These are phyloP conservation scores for Trametes villosa DNA, from an alignment of 768 basidiomycete genomes.

Conservation along the genomic window DNA sequence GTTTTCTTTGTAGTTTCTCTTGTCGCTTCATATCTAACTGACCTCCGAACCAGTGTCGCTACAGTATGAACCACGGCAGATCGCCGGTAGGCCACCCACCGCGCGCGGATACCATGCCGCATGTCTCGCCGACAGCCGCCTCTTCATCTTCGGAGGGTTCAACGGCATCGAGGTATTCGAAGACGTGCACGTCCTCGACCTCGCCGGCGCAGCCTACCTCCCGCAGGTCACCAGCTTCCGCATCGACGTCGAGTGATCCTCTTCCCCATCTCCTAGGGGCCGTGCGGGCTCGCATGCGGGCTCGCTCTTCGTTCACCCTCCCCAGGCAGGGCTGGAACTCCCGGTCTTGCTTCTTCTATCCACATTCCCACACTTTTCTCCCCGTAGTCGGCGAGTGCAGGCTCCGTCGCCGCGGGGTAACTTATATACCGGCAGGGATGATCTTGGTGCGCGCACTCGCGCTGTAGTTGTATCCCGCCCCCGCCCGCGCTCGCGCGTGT, in stretches of 20 bases:
- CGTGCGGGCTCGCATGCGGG: not conserved
- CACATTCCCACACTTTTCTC: not conserved
- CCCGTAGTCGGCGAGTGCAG: not conserved
- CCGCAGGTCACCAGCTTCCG: conserved; percentile 60
- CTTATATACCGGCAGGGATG: conserved; percentile 13
- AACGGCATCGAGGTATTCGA: conserved; percentile 85
- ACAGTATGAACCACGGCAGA: conserved; percentile 75
- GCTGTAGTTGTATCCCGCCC: conserved; percentile 4
- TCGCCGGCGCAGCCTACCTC: conserved; percentile 86
- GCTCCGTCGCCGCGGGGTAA: conserved; percentile 1
- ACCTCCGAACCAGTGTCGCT: conserved; percentile 86
- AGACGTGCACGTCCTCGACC: conserved; percentile 84
- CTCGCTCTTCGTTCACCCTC: not conserved
- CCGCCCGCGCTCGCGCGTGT: not conserved
- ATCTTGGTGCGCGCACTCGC: not conserved
- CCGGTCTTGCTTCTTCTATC: not conserved
- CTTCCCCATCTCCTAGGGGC: not conserved
- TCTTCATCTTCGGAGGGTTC: conserved; percentile 89
- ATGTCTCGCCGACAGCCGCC: conserved; percentile 78
- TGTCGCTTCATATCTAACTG: too few relatives aligned
- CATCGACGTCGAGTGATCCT: conserved; percentile 34
- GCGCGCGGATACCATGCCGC: conserved; percentile 86
- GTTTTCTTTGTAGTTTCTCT: too few relatives aligned
- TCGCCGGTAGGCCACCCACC: conserved; percentile 70
- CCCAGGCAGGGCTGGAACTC: not conserved